A percentile compares a stretch with the other conserved stretches of the same genome.
phyloP scores from a whole-genome alignment of 352 stramenopile species.

The Pythium dissotocum region DNA sequence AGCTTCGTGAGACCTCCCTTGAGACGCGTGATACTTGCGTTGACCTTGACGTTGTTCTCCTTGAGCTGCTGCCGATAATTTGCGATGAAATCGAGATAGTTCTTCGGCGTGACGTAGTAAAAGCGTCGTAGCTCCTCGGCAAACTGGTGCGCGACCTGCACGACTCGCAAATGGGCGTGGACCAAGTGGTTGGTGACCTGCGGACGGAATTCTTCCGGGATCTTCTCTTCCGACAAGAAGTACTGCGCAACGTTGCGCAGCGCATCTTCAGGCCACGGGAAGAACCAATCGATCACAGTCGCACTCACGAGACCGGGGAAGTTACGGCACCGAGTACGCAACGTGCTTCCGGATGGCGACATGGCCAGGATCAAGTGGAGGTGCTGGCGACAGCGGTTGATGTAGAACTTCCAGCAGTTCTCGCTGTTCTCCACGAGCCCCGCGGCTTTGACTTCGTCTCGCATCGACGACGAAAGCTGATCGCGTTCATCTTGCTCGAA shows the following conservation, averaged over 20 bases:
- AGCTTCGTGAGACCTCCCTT: slow-evolving; percentile 93
- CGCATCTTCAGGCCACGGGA: slow-evolving; percentile 93
- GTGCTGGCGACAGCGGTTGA: slow-evolving; percentile 93
- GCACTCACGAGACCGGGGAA: slow-evolving; percentile 94
- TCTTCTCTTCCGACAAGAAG: slow-evolving; percentile 92
- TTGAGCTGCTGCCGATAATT: slow-evolving; percentile 93
- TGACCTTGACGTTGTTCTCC: slow-evolving; percentile 89
- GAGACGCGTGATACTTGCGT: slow-evolving; percentile 87
- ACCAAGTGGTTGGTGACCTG: slow-evolving; percentile 90
- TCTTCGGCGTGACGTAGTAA: slow-evolving; percentile 98
- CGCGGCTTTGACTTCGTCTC: slow-evolving; percentile 86
- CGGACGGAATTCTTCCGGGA: slow-evolving; percentile 82
- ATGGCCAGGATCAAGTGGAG: slow-evolving; percentile 95
- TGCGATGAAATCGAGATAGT: slow-evolving; percentile 95
- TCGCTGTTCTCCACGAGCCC: slow-evolving; percentile 91
- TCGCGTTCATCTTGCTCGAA: slow-evolving; percentile 94
- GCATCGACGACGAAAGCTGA: slow-evolving; percentile 73
- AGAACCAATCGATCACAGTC: slow-evolving; percentile 97
- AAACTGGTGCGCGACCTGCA: slow-evolving; percentile 90
- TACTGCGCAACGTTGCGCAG: slow-evolving; percentile 92
- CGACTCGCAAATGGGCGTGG: slow-evolving; percentile 90
- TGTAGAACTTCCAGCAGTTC: slow-evolving; percentile 95
- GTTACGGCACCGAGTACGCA: slow-evolving; percentile 93
- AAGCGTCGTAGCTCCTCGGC: slow-evolving; percentile 89
- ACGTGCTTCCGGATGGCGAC: slow-evolving; percentile 92